These are phyloP conservation scores for Marasmius sp. DNA, from an alignment of 1,284 basidiomycete genomes.

Conservation along the genomic window DNA sequence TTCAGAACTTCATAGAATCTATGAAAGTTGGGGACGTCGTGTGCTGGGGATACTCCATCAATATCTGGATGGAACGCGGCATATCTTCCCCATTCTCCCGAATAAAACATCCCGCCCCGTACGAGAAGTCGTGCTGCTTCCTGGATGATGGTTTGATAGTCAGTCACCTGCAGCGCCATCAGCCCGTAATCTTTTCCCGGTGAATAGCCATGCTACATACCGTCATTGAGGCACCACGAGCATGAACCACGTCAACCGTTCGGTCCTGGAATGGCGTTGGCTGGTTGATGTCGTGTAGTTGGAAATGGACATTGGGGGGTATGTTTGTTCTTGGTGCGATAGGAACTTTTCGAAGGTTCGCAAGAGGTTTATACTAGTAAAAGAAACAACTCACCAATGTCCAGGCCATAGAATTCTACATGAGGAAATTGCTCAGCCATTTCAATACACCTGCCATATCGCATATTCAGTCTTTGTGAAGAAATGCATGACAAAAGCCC, in stretches of 20 bases:
- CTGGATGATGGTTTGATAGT: background rate
- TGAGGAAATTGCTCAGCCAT: slow-evolving; percentile 66
- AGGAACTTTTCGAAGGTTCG: slow-evolving; percentile 46
- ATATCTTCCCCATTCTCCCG: slow-evolving; percentile 9
- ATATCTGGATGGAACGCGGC: slow-evolving; percentile 10
- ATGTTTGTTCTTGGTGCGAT: slow-evolving; percentile 61
- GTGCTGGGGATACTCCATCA: background rate
- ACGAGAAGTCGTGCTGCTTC: slow-evolving; percentile 1
- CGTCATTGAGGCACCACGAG: slow-evolving; percentile 54
- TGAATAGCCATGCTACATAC: slow-evolving; percentile 36
- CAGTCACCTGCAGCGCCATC: background rate
- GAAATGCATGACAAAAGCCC: slow-evolving; percentile 18
- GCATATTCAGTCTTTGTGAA: slow-evolving; percentile 5
- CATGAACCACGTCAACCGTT: slow-evolving; percentile 64
- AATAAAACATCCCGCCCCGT: slow-evolving; percentile 6
- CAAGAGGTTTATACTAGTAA: slow-evolving; percentile 10
- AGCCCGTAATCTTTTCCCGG: background rate
- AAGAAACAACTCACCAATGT: slow-evolving; percentile 55
- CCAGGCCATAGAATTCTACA: slow-evolving; percentile 64
- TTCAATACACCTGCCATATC: slow-evolving; percentile 58
- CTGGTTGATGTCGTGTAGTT: slow-evolving; percentile 59
- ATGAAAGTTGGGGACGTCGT: background rate
- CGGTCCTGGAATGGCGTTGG: slow-evolving; percentile 46
- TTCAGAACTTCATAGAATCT: background rate
- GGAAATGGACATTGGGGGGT: slow-evolving; percentile 57